These are phyloP conservation scores for Kuraishia hungarica DNA, from an alignment of 805 yeast species.

Conservation along the genomic window DNA sequence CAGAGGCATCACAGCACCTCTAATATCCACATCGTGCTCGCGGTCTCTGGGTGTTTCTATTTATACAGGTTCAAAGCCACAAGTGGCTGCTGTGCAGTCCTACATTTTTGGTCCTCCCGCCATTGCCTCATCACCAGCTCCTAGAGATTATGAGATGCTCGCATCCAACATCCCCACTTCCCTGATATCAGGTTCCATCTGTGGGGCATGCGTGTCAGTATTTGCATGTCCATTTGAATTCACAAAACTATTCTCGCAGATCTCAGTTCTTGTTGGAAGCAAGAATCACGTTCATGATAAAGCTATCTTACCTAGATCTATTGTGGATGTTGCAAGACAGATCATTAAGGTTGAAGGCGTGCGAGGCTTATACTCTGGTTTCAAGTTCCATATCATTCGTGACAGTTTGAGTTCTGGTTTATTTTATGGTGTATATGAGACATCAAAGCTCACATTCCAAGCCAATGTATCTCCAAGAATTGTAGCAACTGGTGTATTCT, in stretches of 20 bases:
- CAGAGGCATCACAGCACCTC: conserved; percentile 70
- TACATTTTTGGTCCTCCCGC: neutral
- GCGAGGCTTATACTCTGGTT: conserved; percentile 65
- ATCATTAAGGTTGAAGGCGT: conserved; percentile 54
- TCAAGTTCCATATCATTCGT: conserved; percentile 53
- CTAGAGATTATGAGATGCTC: conserved; percentile 9
- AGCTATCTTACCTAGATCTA: conserved; percentile 20
- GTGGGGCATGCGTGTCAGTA: conserved; percentile 57
- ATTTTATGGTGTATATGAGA: conserved; percentile 70
- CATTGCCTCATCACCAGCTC: neutral
- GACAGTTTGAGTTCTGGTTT: conserved; percentile 67
- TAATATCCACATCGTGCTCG: conserved; percentile 56
- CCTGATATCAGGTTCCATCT: conserved; percentile 50
- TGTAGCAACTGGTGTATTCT: conserved; percentile 9
- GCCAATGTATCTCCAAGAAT: neutral
- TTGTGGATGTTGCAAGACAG: conserved; percentile 37
- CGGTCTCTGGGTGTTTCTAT: conserved; percentile 59
- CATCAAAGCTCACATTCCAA: conserved; percentile 45
- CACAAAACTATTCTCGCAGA: conserved; percentile 74
- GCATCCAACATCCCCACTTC: conserved; percentile 34
- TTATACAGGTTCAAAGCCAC: conserved; percentile 48
- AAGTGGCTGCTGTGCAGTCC: conserved; percentile 11
- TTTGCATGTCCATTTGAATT: conserved; percentile 83
- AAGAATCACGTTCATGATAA: conserved; percentile 9
- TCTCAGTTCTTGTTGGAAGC: conserved; percentile 37